Evolutionary conservation across 257 asterid genomes (phyloP).

Genomic region (Haberlea rhodopensis): DNA sequence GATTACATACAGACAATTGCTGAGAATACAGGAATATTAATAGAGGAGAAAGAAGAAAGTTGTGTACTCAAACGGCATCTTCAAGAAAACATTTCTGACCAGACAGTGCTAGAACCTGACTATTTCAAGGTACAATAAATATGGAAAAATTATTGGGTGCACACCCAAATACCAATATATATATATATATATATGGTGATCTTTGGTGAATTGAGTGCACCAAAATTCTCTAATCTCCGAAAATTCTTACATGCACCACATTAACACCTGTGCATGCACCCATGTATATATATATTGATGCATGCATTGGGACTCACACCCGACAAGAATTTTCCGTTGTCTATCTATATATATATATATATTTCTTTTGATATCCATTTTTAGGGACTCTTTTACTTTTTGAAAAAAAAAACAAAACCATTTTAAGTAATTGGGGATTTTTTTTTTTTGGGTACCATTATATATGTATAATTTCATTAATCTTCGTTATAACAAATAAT

Average conservation of each 20-base stretch:
- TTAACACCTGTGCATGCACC: too few relatives aligned
- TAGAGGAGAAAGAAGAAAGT: conserved; percentile 21
- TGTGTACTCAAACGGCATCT: conserved; percentile 33
- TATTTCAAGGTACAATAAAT: conserved; percentile 65
- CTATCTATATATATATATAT: too few relatives aligned
- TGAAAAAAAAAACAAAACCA: not conserved
- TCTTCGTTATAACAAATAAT: too few relatives aligned
- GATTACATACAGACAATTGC: conserved; percentile 45
- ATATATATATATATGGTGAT: not conserved
- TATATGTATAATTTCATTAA: too few relatives aligned
- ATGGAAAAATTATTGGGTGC: too few relatives aligned
- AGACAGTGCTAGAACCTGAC: conserved; percentile 33
- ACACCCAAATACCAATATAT: conserved; percentile 1
- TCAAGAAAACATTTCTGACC: conserved; percentile 28
- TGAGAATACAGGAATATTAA: conserved; percentile 35
- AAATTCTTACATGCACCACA: too few relatives aligned
- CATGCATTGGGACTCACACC: too few relatives aligned
- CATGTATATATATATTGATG: too few relatives aligned
- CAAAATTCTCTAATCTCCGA: too few relatives aligned
- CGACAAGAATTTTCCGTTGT: too few relatives aligned
- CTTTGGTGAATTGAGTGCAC: too few relatives aligned
- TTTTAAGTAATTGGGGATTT: not conserved
- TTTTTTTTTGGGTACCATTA: not conserved
- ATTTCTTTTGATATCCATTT: not conserved
- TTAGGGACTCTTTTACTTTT: not conserved